phyloP scores from a whole-genome alignment of 192 early-diverging fungal genomes.

The Oehlia diaphana region DNA sequence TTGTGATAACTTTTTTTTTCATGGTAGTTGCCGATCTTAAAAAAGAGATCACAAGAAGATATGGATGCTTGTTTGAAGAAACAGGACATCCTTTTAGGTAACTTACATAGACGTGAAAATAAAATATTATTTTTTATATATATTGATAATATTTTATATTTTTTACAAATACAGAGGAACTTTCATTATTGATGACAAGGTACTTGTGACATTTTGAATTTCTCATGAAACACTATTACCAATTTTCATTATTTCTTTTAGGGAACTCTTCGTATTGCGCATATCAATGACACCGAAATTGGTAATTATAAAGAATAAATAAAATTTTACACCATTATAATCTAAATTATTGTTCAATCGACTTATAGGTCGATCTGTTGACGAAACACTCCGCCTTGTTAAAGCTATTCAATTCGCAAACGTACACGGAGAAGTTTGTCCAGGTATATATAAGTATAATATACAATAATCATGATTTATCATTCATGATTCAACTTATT shows the following conservation, averaged over 20 bases:
- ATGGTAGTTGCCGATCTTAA: constrained; percentile 41
- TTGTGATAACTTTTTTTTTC: neutral
- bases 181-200: constrained; percentile 85
- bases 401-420: constrained; percentile 87
- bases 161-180: constrained; percentile 50
- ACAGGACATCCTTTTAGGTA: constrained; percentile 64
- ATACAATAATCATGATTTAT: neutral
- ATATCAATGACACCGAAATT: constrained; percentile 23
- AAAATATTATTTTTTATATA: neutral
- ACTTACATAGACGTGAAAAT: neutral
- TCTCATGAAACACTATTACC: neutral
- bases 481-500: neutral
- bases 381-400: constrained; percentile 80
- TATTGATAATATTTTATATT: neutral
- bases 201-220: neutral
- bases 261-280: constrained; percentile 7
- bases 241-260: constrained; percentile 30
- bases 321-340: neutral
- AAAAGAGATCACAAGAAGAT: constrained; percentile 77
- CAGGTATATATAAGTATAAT: neutral
- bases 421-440: constrained; percentile 40
- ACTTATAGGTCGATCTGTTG: constrained; percentile 73
- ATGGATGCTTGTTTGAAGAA: constrained; percentile 78
- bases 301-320: constrained; percentile 2
- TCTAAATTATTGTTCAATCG: neutral